phyloP scores from a whole-genome alignment of 106 monocot species.

The Cymbidium sinense region DNA sequence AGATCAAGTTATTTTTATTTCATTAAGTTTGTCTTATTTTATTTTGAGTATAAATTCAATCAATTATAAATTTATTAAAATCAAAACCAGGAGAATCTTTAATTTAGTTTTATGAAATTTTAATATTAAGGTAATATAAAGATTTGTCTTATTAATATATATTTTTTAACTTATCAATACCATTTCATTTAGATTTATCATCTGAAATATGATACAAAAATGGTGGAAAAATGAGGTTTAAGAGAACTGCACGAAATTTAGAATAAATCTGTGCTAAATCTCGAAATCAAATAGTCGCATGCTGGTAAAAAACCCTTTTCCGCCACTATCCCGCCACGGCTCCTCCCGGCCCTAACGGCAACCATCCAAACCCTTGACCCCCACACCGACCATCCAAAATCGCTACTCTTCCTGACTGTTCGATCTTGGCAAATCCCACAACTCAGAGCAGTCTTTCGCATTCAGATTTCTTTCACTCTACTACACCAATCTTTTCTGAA shows the following conservation, averaged over 20 bases:
- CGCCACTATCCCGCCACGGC: not conserved
- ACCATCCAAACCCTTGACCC: not conserved
- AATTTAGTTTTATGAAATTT: too few species aligned
- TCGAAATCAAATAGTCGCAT: not conserved
- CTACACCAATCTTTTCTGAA: not conserved
- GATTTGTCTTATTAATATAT: too few species aligned
- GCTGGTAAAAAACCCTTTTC: not conserved
- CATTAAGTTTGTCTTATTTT: too few species aligned
- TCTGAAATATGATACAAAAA: too few species aligned
- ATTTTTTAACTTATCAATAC: too few species aligned
- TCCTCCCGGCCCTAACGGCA: not conserved
- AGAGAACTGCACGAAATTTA: not conserved
- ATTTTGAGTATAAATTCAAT: too few species aligned
- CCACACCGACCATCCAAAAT: not conserved
- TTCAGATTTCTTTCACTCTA: not conserved
- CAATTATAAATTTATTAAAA: too few species aligned
- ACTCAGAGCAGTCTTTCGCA: not conserved
- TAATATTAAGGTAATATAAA: too few species aligned
- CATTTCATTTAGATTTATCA: too few species aligned
- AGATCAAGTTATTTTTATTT: too few species aligned
- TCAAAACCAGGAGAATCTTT: too few species aligned
- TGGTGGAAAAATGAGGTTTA: too few species aligned
- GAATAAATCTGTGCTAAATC: not conserved
- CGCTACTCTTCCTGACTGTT: not conserved
- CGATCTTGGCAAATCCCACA: not conserved